A percentile compares a stretch with the other conserved stretches of the same genome.
These are phyloP conservation scores for Phaffomyces antillensis DNA, from an alignment of 805 yeast species.

Conservation along the genomic window DNA sequence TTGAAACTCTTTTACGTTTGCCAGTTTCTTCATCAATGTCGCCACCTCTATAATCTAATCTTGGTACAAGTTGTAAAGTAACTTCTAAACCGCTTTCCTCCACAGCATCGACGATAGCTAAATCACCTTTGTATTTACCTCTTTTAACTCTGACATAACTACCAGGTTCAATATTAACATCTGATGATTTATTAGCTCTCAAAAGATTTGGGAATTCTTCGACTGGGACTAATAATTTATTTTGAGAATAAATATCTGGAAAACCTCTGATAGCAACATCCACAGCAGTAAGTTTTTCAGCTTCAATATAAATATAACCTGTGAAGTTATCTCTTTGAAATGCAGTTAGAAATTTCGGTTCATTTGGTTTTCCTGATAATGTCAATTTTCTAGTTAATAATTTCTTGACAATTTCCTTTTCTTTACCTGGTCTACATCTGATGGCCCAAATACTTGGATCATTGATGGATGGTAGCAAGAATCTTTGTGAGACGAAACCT, in stretches of 20 bases:
- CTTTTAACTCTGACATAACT: constrained; percentile 84
- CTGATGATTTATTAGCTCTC: constrained; percentile 83
- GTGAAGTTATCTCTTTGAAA: constrained; percentile 91
- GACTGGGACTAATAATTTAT: constrained; percentile 85
- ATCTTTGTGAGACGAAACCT: constrained; percentile 85
- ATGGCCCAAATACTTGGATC: constrained; percentile 97
- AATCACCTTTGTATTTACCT: constrained; percentile 88
- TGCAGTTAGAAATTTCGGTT: constrained; percentile 80
- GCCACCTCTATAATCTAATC: constrained; percentile 81
- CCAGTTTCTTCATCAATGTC: constrained; percentile 44
- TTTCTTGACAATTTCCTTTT: constrained; percentile 82
- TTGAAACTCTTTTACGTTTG: constrained; percentile 46
- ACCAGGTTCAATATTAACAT: constrained; percentile 85
- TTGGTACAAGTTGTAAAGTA: constrained; percentile 86
- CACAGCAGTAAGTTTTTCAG: constrained; percentile 87
- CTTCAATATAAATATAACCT: constrained; percentile 92
- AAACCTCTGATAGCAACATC: constrained; percentile 83
- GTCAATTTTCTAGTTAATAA: constrained; percentile 78
- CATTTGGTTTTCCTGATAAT: constrained; percentile 62
- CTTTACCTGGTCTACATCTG: constrained; percentile 88
- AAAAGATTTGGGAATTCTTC: constrained; percentile 90
- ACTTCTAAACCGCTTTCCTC: constrained; percentile 95
- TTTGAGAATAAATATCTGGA: constrained; percentile 70
- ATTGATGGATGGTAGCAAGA: constrained; percentile 89
- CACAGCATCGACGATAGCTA: constrained; percentile 87